Conservation (phyloP, 2,329 filamentous ascomycete species). For the Sporothrix phasma region DNA sequence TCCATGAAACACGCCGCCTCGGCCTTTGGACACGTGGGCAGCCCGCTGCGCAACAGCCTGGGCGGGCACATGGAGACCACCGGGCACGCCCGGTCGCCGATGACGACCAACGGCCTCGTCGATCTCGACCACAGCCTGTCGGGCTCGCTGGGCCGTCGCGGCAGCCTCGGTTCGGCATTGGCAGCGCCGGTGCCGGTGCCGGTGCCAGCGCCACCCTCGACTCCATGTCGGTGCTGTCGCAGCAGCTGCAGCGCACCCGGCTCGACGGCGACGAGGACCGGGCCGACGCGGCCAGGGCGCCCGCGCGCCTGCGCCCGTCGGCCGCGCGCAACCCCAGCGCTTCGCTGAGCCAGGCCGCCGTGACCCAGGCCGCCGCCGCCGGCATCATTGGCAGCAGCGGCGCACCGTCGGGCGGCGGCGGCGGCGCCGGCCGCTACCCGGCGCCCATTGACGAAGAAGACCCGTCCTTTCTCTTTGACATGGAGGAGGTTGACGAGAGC, state of each 20-base stretch:
- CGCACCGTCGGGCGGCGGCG: conserved; percentile 30
- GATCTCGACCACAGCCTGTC: neutral
- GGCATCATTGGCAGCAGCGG: conserved; percentile 29
- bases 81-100: neutral
- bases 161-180: conserved; percentile 23
- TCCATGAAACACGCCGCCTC: conserved; percentile 38
- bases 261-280: conserved; percentile 28
- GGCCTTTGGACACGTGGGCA: conserved; percentile 57
- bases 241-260: conserved; percentile 52
- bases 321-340: conserved; percentile 24
- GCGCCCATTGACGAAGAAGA: conserved; percentile 58
- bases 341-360: conserved; percentile 25
- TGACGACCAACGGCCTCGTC: neutral
- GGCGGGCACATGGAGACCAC: conserved; percentile 37
- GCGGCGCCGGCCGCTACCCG: conserved; percentile 45
- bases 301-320: neutral
- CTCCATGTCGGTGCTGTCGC: conserved; percentile 48
- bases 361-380: conserved; percentile 23
- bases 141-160: conserved; percentile 29
- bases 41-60: conserved; percentile 52
- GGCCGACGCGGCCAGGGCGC: neutral
- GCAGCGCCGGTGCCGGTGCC: conserved; percentile 20
- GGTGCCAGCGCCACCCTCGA: conserved; percentile 40
- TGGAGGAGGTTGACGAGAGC: conserved; percentile 51
- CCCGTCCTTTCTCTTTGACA: conserved; percentile 53